Evolutionary conservation across 768 basidiomycete species (phyloP).

Genomic region (Podaxis sp.): DNA sequence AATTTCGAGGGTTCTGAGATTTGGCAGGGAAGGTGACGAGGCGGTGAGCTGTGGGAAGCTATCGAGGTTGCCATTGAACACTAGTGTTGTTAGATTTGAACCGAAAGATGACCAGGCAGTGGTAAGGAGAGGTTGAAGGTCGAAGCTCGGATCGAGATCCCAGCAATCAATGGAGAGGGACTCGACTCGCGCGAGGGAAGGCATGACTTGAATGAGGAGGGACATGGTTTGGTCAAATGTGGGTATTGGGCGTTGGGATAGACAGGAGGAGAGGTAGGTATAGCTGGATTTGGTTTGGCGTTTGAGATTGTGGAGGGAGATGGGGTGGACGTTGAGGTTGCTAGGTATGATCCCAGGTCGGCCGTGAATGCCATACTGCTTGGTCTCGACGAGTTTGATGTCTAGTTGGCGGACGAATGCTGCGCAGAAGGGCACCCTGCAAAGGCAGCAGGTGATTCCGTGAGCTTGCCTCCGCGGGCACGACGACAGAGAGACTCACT

Average conservation of each 20-base stretch:
- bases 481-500: background rate
- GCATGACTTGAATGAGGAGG: conserved; percentile 27
- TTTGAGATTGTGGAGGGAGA: background rate
- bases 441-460: conserved; percentile 10
- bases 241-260: background rate
- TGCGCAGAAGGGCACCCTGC: conserved; percentile 22
- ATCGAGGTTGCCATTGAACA: conserved; percentile 36
- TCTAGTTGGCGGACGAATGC: background rate
- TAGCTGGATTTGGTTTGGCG: background rate
- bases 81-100: conserved; percentile 28
- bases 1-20: conserved; percentile 33
- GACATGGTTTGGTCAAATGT: background rate
- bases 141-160: conserved; percentile 30
- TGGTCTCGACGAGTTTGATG: background rate
- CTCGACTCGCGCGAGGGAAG: conserved; percentile 11
- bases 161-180: conserved; percentile 40
- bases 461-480: background rate
- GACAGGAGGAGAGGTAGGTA: background rate
- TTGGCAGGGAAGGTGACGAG: conserved; percentile 28
- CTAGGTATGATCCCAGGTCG: background rate
- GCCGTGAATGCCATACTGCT: background rate
- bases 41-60: conserved; percentile 31
- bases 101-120: conserved; percentile 42
- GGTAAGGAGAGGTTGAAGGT: conserved; percentile 30
- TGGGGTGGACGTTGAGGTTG: background rate